Evolutionary conservation across 2,329 filamentous ascomycete species (phyloP), one percentile per base, ranked within the genome.

Genomic region (Apiospora malaysiana): DNA sequence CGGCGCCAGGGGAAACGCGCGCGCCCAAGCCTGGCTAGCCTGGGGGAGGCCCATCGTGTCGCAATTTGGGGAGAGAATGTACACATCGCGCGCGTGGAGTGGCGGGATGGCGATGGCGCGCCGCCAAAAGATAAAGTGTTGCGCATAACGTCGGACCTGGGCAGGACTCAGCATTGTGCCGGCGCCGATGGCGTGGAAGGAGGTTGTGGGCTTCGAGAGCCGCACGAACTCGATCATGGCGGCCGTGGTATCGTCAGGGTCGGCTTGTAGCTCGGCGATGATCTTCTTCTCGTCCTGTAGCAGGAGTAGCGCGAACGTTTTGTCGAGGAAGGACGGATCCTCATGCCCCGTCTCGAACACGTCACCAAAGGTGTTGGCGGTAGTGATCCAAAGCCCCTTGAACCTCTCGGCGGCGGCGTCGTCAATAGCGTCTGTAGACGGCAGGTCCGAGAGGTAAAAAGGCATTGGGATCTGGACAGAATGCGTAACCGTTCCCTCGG

Each of bases 101-200:
- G 96, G 96, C 5, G 94, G 93, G 51, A 98, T 95, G 21, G 95
- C 92, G 72, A 97, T 93, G 66, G 95, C 96, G 71, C 95, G 92
- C 32, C 96, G 91, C 95, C 95, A 98, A 83, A 97, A 97, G 72
- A 98, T 94, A 73, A 99, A 92, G 83, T 98, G 96, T 71, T 94
- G 93, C 12, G 95, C 94, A 73, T 97, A 93, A 75, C 94, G 92
- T 73, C 95, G 92, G 73, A 98, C 92, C 75, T 97, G 93, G 43
- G 90, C 87, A 1, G 96, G 86, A 4, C 92, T 91, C 69, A 98
- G 91, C 25, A 91, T 88, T 68, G 92, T 90, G 74, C 87, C 89
- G 74, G 91, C 88, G 21, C 91, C 90, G 69, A 94, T 89, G 79
- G 95, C 93, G 70, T 90, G 83, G 78, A 92, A 91, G 83, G 90